Evolutionary conservation across 75 land plant genomes (phyloP).

Genomic region (Sequoiadendron giganteum): DNA sequence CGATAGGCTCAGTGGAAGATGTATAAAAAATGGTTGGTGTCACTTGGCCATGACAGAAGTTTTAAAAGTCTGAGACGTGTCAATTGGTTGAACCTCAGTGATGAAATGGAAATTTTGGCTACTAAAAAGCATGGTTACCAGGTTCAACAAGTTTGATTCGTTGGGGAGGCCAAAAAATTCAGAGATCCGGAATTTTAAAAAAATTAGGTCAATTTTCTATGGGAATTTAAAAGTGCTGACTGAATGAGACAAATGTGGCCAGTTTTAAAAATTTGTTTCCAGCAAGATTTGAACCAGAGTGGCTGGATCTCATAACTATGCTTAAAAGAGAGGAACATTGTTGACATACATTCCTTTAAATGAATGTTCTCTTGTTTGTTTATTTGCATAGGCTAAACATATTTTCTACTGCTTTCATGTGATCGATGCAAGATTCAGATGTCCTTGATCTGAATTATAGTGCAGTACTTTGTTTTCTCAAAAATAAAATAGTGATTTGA

Average conservation of each 20-base stretch:
- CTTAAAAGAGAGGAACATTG: neutral
- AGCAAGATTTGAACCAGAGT: too few species aligned
- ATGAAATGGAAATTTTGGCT: neutral
- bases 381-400: neutral
- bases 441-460: neutral
- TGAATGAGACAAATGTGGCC: too few species aligned
- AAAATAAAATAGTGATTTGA: neutral
- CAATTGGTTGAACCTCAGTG: neutral
- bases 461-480: neutral
- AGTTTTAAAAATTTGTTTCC: too few species aligned
- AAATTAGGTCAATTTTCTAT: too few species aligned
- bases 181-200: too few species aligned
- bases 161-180: too few species aligned
- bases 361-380: neutral
- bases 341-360: neutral
- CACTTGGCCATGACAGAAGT: too few species aligned
- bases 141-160: too few species aligned
- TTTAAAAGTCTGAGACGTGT: neutral
- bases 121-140: neutral
- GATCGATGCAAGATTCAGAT: neutral
- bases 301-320: too few species aligned
- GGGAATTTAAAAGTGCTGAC: too few species aligned
- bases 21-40: too few species aligned
- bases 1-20: neutral
- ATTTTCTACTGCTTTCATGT: neutral